phyloP scores from a whole-genome alignment of 2,329 filamentous ascomycete genomes.

The Trichophyton verrucosum region DNA sequence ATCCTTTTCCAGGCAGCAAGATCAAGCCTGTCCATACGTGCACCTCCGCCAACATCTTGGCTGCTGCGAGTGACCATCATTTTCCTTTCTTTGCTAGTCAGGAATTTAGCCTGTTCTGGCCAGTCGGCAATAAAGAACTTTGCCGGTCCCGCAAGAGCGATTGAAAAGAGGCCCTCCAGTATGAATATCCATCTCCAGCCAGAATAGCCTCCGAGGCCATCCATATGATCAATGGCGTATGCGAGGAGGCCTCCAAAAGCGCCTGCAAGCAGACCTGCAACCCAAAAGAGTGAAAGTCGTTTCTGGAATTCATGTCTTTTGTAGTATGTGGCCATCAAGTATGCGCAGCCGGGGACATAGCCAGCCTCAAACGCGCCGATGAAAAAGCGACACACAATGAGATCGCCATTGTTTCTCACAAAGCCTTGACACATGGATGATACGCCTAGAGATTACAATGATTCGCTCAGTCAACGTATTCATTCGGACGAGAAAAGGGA shows the following conservation, averaged over 20 bases:
- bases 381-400: conserved; percentile 39
- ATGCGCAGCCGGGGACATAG: conserved; percentile 44
- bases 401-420: conserved; percentile 34
- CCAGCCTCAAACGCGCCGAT: conserved; percentile 42
- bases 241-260: conserved; percentile 52
- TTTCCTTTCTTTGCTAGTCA: conserved; percentile 19
- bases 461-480: conserved; percentile 34
- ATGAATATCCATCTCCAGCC: conserved; percentile 29
- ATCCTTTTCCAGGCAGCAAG: conserved; percentile 18
- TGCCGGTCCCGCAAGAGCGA: conserved; percentile 17
- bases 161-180: conserved; percentile 24
- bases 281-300: conserved; percentile 49
- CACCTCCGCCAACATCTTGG: conserved; percentile 17
- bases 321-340: conserved; percentile 53
- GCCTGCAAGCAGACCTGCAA: conserved; percentile 45
- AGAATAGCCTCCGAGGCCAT: conserved; percentile 19
- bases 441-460: conserved; percentile 17
- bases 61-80: conserved; percentile 18
- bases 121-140: conserved; percentile 23
- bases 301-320: conserved; percentile 47
- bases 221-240: conserved; percentile 24
- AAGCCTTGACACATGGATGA: conserved; percentile 19
- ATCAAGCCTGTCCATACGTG: conserved; percentile 22
- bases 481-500: conserved; percentile 24
- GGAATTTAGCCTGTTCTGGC: conserved; percentile 24